Evolutionary conservation across 768 basidiomycete species (phyloP).

Genomic region (Mycena albidolilacea): DNA sequence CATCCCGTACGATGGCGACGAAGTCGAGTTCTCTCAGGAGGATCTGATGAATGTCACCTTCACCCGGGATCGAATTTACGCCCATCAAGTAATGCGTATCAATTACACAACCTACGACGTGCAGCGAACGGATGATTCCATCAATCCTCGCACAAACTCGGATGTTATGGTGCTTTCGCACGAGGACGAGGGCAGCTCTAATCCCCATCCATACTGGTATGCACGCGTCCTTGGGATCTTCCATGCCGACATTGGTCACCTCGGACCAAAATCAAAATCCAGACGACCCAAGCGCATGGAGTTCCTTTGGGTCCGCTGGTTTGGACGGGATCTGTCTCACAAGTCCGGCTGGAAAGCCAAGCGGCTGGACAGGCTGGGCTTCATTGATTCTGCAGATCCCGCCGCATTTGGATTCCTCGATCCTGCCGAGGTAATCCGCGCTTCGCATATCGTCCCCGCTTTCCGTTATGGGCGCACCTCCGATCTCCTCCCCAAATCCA

Average conservation of each 20-base stretch:
- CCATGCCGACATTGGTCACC: slow-evolving; percentile 46
- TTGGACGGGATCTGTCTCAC: not conserved
- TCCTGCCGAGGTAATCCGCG: not conserved
- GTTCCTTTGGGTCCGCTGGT: slow-evolving; percentile 14
- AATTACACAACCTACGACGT: slow-evolving; percentile 3
- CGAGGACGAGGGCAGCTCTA: slow-evolving; percentile 17
- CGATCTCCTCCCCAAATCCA: not conserved
- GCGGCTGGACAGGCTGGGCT: not conserved
- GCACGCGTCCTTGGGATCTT: slow-evolving; percentile 47
- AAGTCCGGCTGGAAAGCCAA: slow-evolving; percentile 5
- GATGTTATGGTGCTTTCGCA: not conserved
- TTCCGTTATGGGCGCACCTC: not conserved
- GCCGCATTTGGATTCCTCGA: slow-evolving; percentile 9
- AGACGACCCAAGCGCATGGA: not conserved
- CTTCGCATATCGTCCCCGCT: not conserved
- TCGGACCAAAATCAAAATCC: not conserved
- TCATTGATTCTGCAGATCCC: not conserved
- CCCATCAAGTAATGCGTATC: not conserved
- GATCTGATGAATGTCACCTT: not conserved
- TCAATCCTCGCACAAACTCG: not conserved
- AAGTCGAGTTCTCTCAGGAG: not conserved
- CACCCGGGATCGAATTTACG: not conserved
- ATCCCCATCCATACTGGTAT: slow-evolving; percentile 51
- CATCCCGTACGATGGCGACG: not conserved
- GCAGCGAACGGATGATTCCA: not conserved